Evolutionary conservation across 202 grass and related monocot genomes (phyloP), one percentile per base, ranked within the genome.

Genomic region (Miscanthus sacchariflorus): DNA sequence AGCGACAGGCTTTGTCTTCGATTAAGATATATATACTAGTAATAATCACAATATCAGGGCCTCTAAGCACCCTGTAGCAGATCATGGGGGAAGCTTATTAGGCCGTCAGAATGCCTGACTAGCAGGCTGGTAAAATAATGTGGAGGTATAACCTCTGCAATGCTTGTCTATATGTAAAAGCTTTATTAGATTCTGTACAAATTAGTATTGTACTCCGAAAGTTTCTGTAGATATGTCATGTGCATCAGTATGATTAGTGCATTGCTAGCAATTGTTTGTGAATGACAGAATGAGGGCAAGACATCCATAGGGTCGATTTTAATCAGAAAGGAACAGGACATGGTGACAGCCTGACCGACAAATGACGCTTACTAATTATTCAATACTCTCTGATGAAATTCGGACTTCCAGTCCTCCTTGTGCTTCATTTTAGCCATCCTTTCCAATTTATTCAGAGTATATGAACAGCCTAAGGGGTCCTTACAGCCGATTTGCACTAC

Each of bases 91-190:
- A 64, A 77, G 81, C 68, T 30, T 69, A 56, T 83, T 86, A 83
- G 90, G 65, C 27, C 23, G 50, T 85, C 70, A 82, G 43, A 82
- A 78, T 68, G 79, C 45, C 33, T 78, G 15, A 56, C 40, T 82
- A 83, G 66, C 11, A 79, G 74, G 38, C 79, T 70, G 73, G 19
- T 61, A 74, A 83, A 83, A 83, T 74, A 83, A 79, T 24, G 3
- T 80, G 59, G 58, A 79, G 67, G 58, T 52, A 35, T 84, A 86
- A 49, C 79, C 74, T 86, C 79, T 83, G 7, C 65, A 75, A 75
- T 86, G 58, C 36, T 73, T 91, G 69, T 68, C 59, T 50, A 38
- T 70, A 39, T 58, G 52, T 46, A 30, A 39, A 86, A 63, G 27
- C 11, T 54, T 71, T 66, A 58, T 67, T 13, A 24, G 85, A 73